Percentiles rank a stretch among this genome's conserved stretches.
phyloP scores from a whole-genome alignment of 306 rosid species.

The Begonia fuchsioides region DNA sequence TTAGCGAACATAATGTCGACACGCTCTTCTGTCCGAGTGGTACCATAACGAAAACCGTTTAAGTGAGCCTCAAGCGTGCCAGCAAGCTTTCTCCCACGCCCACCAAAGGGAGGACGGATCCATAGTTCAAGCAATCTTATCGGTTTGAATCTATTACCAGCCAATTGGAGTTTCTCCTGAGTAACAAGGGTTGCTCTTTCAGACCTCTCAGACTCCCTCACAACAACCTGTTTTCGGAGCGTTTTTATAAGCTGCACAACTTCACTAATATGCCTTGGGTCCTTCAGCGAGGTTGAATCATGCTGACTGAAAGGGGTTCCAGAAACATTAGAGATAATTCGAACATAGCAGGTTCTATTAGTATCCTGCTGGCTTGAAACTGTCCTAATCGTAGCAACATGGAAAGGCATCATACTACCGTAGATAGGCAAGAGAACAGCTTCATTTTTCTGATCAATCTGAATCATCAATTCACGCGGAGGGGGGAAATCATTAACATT shows the following conservation, averaged over 20 bases:
- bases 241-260: constrained; percentile 71
- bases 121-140: constrained; percentile 70
- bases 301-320: constrained; percentile 86
- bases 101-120: constrained; percentile 88
- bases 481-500: constrained; percentile 67
- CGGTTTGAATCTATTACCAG: constrained; percentile 82
- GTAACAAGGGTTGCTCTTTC: constrained; percentile 93
- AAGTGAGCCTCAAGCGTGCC: constrained; percentile 86
- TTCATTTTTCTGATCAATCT: constrained; percentile 82
- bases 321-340: constrained; percentile 76
- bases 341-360: constrained; percentile 30
- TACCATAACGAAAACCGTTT: constrained; percentile 83
- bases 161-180: constrained; percentile 83
- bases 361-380: constrained; percentile 66
- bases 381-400: constrained; percentile 74
- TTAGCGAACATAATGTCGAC: constrained; percentile 68
- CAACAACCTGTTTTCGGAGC: constrained; percentile 70
- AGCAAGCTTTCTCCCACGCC: constrained; percentile 85
- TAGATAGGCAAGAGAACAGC: constrained; percentile 76
- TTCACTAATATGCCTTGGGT: constrained; percentile 75
- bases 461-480: constrained; percentile 77
- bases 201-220: constrained; percentile 94
- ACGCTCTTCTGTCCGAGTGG: constrained; percentile 80
- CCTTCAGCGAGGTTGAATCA: constrained; percentile 62
- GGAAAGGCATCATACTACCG: constrained; percentile 92